Evolutionary conservation across 225 moss, liverwort and hornwort genomes (phyloP).

Genomic region (Anthoceros angustus): DNA sequence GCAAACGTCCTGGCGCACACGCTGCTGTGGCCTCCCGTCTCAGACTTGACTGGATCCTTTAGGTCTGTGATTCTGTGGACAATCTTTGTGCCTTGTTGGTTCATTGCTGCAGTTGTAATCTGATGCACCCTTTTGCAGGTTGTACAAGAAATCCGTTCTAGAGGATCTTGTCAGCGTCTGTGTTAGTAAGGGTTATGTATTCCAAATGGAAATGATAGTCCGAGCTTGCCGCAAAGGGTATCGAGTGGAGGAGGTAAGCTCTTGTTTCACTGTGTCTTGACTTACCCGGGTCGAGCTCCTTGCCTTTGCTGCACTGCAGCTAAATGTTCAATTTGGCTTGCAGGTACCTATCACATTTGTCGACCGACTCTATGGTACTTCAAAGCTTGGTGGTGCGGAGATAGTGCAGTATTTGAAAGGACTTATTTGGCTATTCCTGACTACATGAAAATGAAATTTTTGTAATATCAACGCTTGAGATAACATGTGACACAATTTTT

Average conservation of each 20-base stretch:
- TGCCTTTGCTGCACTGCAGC: background rate
- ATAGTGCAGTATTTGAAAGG: constrained; percentile 93
- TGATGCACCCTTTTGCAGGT: constrained; percentile 17
- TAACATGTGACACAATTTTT: background rate
- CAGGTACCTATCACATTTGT: constrained; percentile 97
- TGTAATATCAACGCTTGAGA: background rate
- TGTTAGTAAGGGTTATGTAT: constrained; percentile 59
- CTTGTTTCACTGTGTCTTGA: background rate
- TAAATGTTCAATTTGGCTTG: background rate
- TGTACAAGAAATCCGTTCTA: constrained; percentile 40
- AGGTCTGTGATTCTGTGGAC: constrained; percentile 24
- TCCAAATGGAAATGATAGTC: constrained; percentile 60
- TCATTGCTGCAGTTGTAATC: background rate
- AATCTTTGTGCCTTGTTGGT: background rate
- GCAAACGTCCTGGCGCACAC: constrained; percentile 88
- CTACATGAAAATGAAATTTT: constrained; percentile 30
- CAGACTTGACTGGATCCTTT: constrained; percentile 78
- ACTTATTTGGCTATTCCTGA: constrained; percentile 74
- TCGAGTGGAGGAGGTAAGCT: constrained; percentile 30
- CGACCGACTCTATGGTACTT: constrained; percentile 81
- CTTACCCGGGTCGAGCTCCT: background rate
- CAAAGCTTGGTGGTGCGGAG: constrained; percentile 88
- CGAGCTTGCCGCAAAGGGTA: constrained; percentile 40
- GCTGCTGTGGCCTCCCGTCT: constrained; percentile 63
- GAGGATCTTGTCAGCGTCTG: constrained; percentile 36